Conservation (phyloP, 2,329 filamentous ascomycete genomes). For the Verticillium longisporum region DNA sequence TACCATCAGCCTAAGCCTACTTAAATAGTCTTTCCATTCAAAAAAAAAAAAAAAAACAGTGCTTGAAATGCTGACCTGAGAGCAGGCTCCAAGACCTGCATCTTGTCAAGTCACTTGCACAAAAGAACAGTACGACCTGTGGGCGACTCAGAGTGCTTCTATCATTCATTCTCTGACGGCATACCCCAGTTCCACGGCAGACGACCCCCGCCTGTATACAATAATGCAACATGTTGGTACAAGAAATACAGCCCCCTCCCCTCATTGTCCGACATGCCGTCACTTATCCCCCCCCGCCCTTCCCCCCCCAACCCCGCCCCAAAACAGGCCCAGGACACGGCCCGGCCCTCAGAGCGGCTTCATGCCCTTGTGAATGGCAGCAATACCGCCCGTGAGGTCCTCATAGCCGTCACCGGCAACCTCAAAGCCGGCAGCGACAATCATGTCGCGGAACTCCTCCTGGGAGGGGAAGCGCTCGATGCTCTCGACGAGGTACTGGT, state of each 20-base stretch:
- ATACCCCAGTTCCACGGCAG: background rate
- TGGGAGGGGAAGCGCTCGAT: constrained; percentile 91
- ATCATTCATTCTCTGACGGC: background rate
- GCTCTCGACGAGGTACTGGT: constrained; percentile 97
- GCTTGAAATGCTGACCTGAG: too few relatives aligned
- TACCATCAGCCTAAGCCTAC: too few relatives aligned
- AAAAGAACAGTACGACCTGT: too few relatives aligned
- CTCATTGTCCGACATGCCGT: background rate
- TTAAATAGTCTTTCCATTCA: too few relatives aligned
- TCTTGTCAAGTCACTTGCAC: too few relatives aligned
- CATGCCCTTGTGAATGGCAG: constrained; percentile 93
- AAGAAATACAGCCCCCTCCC: background rate
- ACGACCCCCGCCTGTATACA: background rate
- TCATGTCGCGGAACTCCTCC: constrained; percentile 77
- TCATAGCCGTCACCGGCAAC: constrained; percentile 80
- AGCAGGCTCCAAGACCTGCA: too few relatives aligned
- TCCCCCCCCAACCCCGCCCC: background rate
- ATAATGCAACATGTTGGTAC: background rate
- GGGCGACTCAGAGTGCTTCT: background rate
- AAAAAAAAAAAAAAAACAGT: too few relatives aligned
- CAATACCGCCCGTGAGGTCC: constrained; percentile 85
- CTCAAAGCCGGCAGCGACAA: constrained; percentile 75
- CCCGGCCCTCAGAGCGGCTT: constrained; percentile 56
- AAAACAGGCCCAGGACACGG: background rate
- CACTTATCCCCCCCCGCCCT: background rate